Conservation (phyloP, 169 alveolate species). For the Cryptosporidium muris region DNA sequence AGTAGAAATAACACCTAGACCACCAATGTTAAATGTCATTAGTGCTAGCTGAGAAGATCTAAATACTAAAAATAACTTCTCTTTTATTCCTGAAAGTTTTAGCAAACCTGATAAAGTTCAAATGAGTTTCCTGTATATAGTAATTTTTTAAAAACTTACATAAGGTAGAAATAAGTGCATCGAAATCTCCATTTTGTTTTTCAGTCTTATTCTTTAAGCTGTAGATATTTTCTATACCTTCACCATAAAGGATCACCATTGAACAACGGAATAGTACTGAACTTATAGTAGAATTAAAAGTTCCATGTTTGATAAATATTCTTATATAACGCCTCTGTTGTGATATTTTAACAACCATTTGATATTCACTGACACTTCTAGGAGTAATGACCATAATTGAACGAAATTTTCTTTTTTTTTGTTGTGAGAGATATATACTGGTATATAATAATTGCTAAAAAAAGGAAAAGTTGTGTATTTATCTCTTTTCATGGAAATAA, state of each 20-base stretch:
- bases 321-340: conserved; percentile 48
- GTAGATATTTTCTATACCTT: conserved; percentile 8
- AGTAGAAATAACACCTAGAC: conserved; percentile 9
- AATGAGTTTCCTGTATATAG: neutral
- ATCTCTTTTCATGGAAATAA: neutral
- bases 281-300: conserved; percentile 2
- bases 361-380: conserved; percentile 3
- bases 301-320: conserved; percentile 16
- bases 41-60: conserved; percentile 17
- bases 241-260: conserved; percentile 13
- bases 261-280: neutral
- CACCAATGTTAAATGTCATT: conserved; percentile 1
- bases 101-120: conserved; percentile 9
- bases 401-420: conserved; percentile 28
- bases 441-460: conserved; percentile 9
- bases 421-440: conserved; percentile 12
- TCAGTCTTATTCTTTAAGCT: neutral
- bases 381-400: conserved; percentile 22
- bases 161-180: conserved; percentile 19
- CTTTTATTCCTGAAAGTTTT: conserved; percentile 6
- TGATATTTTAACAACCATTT: conserved; percentile 29
- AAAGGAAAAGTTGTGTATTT: neutral
- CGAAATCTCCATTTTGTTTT: conserved; percentile 13
- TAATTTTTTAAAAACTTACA: conserved; percentile 13
- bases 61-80: conserved; percentile 22